phyloP scores from a whole-genome alignment of 2,329 filamentous ascomycete genomes.

The Neofusicoccum laricinum region DNA sequence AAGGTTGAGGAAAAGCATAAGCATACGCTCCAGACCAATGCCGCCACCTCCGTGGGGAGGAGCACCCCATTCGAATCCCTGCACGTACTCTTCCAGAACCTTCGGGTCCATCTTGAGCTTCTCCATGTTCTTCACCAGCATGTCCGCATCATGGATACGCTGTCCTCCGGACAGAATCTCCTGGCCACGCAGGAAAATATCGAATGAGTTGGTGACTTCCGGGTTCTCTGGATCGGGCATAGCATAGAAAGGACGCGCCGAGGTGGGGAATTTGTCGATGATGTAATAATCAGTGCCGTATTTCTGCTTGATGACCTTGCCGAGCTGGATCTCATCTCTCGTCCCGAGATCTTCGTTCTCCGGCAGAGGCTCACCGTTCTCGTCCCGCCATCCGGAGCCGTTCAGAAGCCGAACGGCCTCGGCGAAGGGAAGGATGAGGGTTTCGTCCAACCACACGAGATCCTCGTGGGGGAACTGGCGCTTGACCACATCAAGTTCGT shows the following conservation, averaged over 20 bases:
- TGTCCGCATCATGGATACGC: constrained; percentile 77
- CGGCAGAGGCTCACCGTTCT: constrained; percentile 69
- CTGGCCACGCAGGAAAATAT: constrained; percentile 90
- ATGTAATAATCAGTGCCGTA: constrained; percentile 90
- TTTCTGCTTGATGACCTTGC: constrained; percentile 80
- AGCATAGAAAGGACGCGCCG: constrained; percentile 85
- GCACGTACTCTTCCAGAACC: constrained; percentile 87
- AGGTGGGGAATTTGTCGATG: constrained; percentile 85
- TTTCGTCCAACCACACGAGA: constrained; percentile 82
- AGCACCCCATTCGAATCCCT: constrained; percentile 82
- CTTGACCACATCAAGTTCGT: constrained; percentile 76
- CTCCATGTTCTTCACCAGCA: constrained; percentile 75
- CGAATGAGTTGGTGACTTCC: constrained; percentile 83
- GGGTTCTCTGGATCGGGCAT: constrained; percentile 75
- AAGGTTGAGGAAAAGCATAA: constrained; percentile 81
- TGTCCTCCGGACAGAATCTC: constrained; percentile 91
- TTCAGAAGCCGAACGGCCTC: constrained; percentile 80
- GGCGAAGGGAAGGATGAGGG: constrained; percentile 74
- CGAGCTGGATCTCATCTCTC: constrained; percentile 80
- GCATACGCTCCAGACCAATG: constrained; percentile 82
- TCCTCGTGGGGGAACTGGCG: constrained; percentile 83
- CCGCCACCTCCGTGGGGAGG: constrained; percentile 88
- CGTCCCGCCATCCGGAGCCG: constrained; percentile 71
- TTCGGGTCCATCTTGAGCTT: constrained; percentile 71
- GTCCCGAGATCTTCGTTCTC: constrained; percentile 80